These are phyloP conservation scores for Phytophthora hibernalis DNA, from an alignment of 352 stramenopile species.

Conservation along the genomic window DNA sequence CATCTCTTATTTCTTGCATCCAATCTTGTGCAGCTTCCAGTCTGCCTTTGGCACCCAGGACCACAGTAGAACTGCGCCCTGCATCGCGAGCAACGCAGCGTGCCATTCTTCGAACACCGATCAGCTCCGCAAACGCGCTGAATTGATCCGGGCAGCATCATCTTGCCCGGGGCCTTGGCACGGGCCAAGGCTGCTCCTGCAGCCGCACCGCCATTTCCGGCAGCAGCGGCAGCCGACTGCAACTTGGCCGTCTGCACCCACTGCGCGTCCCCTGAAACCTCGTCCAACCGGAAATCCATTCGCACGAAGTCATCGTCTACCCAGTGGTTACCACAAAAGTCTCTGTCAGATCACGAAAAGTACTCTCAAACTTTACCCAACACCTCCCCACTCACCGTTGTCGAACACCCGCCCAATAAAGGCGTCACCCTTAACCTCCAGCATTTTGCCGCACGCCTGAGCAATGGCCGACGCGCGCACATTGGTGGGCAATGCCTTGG, in stretches of 20 bases:
- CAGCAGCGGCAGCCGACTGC: conserved; percentile 43
- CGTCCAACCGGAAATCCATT: conserved; percentile 80
- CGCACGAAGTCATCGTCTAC: conserved; percentile 84
- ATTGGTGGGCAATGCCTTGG: conserved; percentile 84
- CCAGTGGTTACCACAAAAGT: not conserved
- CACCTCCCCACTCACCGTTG: conserved; percentile 59
- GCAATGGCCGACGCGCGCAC: conserved; percentile 81
- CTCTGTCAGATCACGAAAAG: not conserved
- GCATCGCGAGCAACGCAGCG: conserved; percentile 83
- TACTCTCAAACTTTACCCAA: not conserved
- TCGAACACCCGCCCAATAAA: conserved; percentile 91
- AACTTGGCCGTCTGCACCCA: conserved; percentile 76
- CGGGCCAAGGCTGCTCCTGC: conserved; percentile 28
- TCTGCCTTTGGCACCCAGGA: conserved; percentile 84
- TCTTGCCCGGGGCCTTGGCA: conserved; percentile 39
- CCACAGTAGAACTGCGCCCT: conserved; percentile 89
- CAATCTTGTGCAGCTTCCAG: conserved; percentile 85
- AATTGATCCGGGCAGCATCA: conserved; percentile 41
- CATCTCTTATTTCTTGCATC: conserved; percentile 54
- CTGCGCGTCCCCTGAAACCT: conserved; percentile 67
- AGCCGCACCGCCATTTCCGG: conserved; percentile 37
- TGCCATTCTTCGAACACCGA: conserved; percentile 73
- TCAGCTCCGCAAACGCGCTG: conserved; percentile 72
- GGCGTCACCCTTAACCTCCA: conserved; percentile 87
- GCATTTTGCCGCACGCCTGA: conserved; percentile 81